A percentile compares a stretch with the other conserved stretches of the same genome.
Conservation (phyloP, 148 eudicot genomes). For the Fagopyrum tataricum region DNA sequence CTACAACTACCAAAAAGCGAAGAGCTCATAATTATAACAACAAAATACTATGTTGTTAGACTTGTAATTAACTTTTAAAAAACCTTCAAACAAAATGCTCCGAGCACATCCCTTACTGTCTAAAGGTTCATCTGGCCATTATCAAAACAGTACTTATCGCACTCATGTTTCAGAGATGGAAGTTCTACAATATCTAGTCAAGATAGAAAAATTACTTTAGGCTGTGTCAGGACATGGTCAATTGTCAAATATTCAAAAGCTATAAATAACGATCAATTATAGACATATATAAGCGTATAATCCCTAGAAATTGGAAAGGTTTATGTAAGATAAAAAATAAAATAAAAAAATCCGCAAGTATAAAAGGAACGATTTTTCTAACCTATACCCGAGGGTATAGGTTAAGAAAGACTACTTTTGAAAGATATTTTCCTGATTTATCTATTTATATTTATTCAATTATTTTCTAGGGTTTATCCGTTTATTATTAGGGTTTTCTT, state of each 20-base stretch:
- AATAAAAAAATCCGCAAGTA: neutral
- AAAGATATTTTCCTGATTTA: no score
- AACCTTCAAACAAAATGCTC: slow-evolving; percentile 2
- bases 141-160: neutral
- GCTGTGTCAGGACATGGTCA: neutral
- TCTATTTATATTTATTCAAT: no score
- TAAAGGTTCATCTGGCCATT: neutral
- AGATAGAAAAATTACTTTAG: neutral
- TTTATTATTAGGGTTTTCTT: no score
- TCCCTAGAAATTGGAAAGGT: neutral
- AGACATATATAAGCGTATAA: neutral
- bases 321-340: neutral
- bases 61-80: neutral
- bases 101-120: neutral
- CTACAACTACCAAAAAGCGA: neutral
- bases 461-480: no score
- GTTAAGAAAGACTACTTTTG: no score
- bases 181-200: neutral
- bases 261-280: neutral
- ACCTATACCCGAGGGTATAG: no score
- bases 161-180: neutral
- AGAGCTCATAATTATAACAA: neutral
- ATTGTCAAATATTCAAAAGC: neutral
- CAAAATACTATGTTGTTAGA: neutral
- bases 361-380: no score